Conservation (phyloP, 495 filamentous ascomycete genomes). For the Xylona heveae region DNA sequence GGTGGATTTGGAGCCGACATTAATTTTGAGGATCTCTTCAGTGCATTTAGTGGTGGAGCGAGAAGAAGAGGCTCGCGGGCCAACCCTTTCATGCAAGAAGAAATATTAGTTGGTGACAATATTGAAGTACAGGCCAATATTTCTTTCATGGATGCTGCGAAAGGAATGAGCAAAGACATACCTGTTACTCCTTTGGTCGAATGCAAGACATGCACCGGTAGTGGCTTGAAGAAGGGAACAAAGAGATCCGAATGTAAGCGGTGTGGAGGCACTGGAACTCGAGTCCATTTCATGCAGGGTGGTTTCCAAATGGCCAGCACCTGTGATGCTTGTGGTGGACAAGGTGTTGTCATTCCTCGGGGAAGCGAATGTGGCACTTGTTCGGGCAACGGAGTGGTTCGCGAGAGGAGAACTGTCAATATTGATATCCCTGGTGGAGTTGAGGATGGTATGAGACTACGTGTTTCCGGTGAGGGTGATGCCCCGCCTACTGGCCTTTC, state of each 20-base stretch:
- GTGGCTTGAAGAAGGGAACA: conserved; percentile 63
- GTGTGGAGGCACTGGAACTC: conserved; percentile 71
- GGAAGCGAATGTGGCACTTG: conserved; percentile 66
- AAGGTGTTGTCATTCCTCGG: conserved; percentile 45
- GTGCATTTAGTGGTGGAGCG: conserved; percentile 44
- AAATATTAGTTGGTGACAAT: conserved; percentile 69
- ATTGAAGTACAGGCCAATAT: conserved; percentile 86
- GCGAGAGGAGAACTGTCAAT: conserved; percentile 56
- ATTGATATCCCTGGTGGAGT: conserved; percentile 88
- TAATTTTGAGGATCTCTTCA: conserved; percentile 90
- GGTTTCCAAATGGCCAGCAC: conserved; percentile 92
- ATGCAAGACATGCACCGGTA: conserved; percentile 65
- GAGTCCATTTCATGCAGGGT: conserved; percentile 71
- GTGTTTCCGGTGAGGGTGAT: conserved; percentile 67
- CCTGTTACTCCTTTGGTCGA: conserved; percentile 50
- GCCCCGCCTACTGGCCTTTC: conserved; percentile 50
- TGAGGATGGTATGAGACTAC: conserved; percentile 83
- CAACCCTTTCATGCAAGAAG: conserved; percentile 47
- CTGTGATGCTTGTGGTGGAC: conserved; percentile 59
- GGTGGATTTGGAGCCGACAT: conserved; percentile 52
- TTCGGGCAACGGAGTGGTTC: conserved; percentile 52
- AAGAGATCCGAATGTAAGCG: conserved; percentile 48
- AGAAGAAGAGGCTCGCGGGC: conserved; percentile 22
- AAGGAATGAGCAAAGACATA: conserved; percentile 62
- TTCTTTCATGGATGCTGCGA: conserved; percentile 90